phyloP scores from a whole-genome alignment of 2,329 filamentous ascomycete species.

The Fusarium transvaalense region DNA sequence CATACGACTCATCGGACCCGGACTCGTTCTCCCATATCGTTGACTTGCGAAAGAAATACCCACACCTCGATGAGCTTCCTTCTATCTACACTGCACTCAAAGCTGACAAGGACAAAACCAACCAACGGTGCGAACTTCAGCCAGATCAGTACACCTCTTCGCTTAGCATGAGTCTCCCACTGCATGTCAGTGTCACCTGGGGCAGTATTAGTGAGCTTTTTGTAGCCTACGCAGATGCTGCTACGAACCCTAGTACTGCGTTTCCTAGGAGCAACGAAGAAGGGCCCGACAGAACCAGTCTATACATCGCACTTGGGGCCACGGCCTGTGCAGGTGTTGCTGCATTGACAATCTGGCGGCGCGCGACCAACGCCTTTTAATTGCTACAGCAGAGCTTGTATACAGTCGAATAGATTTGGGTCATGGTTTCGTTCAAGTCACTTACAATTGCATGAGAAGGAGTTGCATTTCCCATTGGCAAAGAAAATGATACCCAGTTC shows the following conservation, averaged over 20 bases:
- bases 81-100: slow-evolving; percentile 94
- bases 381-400: not conserved
- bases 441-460: slow-evolving; percentile 38
- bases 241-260: slow-evolving; percentile 87
- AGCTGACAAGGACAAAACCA: slow-evolving; percentile 95
- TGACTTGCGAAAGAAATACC: slow-evolving; percentile 80
- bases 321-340: slow-evolving; percentile 73
- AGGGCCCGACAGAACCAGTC: slow-evolving; percentile 81
- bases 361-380: slow-evolving; percentile 64
- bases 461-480: slow-evolving; percentile 43
- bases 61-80: slow-evolving; percentile 88
- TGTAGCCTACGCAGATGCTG: slow-evolving; percentile 89
- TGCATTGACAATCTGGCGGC: slow-evolving; percentile 74
- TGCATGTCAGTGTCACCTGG: slow-evolving; percentile 97
- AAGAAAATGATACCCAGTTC: slow-evolving; percentile 52
- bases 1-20: slow-evolving; percentile 96
- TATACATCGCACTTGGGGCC: slow-evolving; percentile 88
- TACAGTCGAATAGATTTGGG: not conserved
- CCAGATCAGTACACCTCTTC: slow-evolving; percentile 90
- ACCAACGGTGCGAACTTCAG: slow-evolving; percentile 90
- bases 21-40: slow-evolving; percentile 96
- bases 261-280: slow-evolving; percentile 94
- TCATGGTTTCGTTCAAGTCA: not conserved
- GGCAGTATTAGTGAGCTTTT: slow-evolving; percentile 94
- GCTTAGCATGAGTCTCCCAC: slow-evolving; percentile 87